Evolutionary conservation across 1,139 yeast genomes (phyloP).

Genomic region (Sugiyamaella neomexicana): DNA sequence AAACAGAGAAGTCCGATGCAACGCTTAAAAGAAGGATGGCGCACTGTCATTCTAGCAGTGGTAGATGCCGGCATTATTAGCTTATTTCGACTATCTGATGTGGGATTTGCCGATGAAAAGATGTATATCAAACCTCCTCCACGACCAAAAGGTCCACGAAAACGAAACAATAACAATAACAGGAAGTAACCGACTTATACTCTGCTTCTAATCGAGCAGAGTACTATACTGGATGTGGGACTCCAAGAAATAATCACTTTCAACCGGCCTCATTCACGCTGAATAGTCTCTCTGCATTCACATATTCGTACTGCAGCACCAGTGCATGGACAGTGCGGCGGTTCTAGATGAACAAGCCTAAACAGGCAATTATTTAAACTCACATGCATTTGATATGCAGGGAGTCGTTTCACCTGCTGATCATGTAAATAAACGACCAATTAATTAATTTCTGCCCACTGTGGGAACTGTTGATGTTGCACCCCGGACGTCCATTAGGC

Average conservation of each 20-base stretch:
- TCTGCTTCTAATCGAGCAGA: too few species aligned
- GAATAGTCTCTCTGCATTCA: neutral
- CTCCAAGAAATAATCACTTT: too few species aligned
- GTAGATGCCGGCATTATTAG: conserved; percentile 73
- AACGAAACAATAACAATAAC: neutral
- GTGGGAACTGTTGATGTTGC: too few species aligned
- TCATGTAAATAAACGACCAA: neutral
- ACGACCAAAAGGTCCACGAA: neutral
- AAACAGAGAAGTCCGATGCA: conserved; percentile 37
- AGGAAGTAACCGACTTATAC: too few species aligned
- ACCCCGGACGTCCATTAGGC: too few species aligned
- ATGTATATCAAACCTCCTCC: conserved; percentile 19
- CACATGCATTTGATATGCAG: neutral
- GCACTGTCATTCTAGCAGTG: conserved; percentile 60
- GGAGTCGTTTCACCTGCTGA: neutral
- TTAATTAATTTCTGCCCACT: too few species aligned
- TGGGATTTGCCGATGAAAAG: conserved; percentile 46
- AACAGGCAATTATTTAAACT: neutral
- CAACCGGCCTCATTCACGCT: neutral
- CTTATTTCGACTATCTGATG: conserved; percentile 60
- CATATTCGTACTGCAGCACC: too few species aligned
- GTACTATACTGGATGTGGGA: too few species aligned
- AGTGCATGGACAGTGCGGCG: neutral
- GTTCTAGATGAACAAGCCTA: neutral
- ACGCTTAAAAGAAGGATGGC: conserved; percentile 49